These are phyloP conservation scores for Acrodontium crateriforme DNA, from an alignment of 2,329 filamentous ascomycete genomes.

Conservation along the genomic window DNA sequence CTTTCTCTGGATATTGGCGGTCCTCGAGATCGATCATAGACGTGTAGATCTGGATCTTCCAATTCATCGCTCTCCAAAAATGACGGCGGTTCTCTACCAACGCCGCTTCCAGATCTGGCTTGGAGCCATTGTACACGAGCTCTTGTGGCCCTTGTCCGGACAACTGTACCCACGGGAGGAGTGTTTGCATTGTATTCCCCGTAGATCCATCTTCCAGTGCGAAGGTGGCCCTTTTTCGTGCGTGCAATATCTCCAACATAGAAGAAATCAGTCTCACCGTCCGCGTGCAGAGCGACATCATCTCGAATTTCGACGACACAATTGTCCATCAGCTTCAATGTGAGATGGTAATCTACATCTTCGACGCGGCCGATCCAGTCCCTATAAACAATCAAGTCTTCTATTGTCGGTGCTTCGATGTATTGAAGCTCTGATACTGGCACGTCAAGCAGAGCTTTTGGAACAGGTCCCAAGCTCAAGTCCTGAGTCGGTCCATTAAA, in stretches of 20 bases:
- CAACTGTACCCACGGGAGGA: slow-evolving; percentile 37
- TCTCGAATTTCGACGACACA: slow-evolving; percentile 40
- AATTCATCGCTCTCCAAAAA: slow-evolving; percentile 24
- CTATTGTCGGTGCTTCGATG: slow-evolving; percentile 26
- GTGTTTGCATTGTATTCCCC: slow-evolving; percentile 39
- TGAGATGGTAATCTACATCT: slow-evolving; percentile 35
- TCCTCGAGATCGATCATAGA: slow-evolving; percentile 28
- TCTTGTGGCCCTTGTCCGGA: slow-evolving; percentile 33
- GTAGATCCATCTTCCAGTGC: slow-evolving; percentile 38
- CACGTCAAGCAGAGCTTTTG: slow-evolving; percentile 11
- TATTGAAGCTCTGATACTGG: slow-evolving; percentile 19
- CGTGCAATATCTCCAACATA: slow-evolving; percentile 36
- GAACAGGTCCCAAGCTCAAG: slow-evolving; percentile 7
- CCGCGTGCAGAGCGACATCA: slow-evolving; percentile 24
- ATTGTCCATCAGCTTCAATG: slow-evolving; percentile 38
- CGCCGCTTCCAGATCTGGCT: slow-evolving; percentile 18
- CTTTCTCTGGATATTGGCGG: slow-evolving; percentile 4
- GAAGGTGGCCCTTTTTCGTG: slow-evolving; percentile 38
- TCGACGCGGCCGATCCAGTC: slow-evolving; percentile 44
- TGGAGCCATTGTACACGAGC: slow-evolving; percentile 41
- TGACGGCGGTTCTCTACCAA: slow-evolving; percentile 13
- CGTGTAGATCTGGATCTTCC: slow-evolving; percentile 26
- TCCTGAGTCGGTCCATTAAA: slow-evolving; percentile 1
- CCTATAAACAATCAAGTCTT: slow-evolving; percentile 39
- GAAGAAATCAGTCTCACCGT: slow-evolving; percentile 18